Conservation (phyloP, 2,329 filamentous ascomycete species). For the Microsporum audouinii region DNA sequence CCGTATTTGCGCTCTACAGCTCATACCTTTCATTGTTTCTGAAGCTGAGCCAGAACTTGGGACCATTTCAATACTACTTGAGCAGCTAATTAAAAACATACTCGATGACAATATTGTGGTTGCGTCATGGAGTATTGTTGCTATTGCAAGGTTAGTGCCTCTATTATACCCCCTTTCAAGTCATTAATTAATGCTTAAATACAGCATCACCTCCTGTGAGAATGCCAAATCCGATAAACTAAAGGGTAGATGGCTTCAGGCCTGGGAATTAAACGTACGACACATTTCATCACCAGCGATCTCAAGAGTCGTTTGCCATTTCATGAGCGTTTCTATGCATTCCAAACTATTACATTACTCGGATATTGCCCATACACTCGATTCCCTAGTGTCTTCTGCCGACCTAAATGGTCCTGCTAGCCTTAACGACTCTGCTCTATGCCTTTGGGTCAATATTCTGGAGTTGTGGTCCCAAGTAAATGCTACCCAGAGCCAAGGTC, state of each 20-base stretch:
- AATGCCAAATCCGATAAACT: constrained; percentile 33
- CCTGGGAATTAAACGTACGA: constrained; percentile 64
- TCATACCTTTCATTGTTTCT: constrained; percentile 42
- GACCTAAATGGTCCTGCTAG: constrained; percentile 70
- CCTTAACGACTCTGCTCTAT: constrained; percentile 67
- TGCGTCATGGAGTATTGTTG: constrained; percentile 73
- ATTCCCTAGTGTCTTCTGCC: constrained; percentile 60
- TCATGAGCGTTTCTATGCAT: constrained; percentile 58
- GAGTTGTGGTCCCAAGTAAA: constrained; percentile 55
- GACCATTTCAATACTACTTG: constrained; percentile 46
- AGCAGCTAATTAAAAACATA: constrained; percentile 47
- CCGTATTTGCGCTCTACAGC: constrained; percentile 43
- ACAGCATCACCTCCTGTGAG: constrained; percentile 25
- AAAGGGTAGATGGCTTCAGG: constrained; percentile 51
- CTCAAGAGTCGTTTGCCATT: constrained; percentile 64
- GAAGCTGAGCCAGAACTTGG: constrained; percentile 38
- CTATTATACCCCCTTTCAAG: constrained; percentile 2
- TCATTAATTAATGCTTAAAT: constrained; percentile 1
- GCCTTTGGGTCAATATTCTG: constrained; percentile 59
- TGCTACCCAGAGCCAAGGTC: constrained; percentile 55
- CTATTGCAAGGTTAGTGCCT: constrained; percentile 58
- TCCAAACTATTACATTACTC: constrained; percentile 56
- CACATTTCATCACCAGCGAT: constrained; percentile 57
- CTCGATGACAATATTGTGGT: constrained; percentile 57
- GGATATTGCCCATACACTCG: constrained; percentile 56